Evolutionary conservation across 208 protist genomes (phyloP).

Genomic region (Naegleria lovaniensis): DNA sequence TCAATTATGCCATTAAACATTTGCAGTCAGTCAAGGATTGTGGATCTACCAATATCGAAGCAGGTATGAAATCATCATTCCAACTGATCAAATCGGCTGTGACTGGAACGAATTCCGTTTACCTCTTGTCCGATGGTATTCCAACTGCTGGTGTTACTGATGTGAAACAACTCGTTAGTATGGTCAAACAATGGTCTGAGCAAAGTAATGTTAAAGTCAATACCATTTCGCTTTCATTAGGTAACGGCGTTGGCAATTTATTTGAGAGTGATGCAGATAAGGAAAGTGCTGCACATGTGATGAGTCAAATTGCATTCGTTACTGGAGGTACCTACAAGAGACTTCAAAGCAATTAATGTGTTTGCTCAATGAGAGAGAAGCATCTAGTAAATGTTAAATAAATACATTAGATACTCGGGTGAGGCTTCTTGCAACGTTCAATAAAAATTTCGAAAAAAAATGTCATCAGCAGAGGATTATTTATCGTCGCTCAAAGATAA

Average conservation of each 20-base stretch:
- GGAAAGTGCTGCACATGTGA: background rate
- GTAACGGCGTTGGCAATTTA: background rate
- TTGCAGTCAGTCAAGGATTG: background rate
- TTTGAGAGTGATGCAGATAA: background rate
- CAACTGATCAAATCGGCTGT: background rate
- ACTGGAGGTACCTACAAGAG: background rate
- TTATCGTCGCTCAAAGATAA: background rate
- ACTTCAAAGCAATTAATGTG: background rate
- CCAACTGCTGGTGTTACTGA: background rate
- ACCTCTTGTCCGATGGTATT: background rate
- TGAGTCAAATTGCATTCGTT: background rate
- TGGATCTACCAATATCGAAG: background rate
- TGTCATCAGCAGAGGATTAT: background rate
- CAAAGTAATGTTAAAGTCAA: background rate
- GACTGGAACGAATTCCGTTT: background rate
- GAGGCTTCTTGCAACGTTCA: no score
- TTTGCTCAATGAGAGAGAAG: no score
- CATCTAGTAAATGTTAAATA: no score
- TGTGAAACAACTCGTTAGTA: background rate
- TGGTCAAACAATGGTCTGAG: background rate
- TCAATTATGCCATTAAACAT: background rate
- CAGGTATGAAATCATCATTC: background rate
- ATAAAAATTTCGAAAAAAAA: constrained; percentile 3
- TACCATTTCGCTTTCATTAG: background rate
- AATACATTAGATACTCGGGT: no score